Conservation (phyloP, 768 basidiomycete genomes). For the Boletus rubroflammeus region DNA sequence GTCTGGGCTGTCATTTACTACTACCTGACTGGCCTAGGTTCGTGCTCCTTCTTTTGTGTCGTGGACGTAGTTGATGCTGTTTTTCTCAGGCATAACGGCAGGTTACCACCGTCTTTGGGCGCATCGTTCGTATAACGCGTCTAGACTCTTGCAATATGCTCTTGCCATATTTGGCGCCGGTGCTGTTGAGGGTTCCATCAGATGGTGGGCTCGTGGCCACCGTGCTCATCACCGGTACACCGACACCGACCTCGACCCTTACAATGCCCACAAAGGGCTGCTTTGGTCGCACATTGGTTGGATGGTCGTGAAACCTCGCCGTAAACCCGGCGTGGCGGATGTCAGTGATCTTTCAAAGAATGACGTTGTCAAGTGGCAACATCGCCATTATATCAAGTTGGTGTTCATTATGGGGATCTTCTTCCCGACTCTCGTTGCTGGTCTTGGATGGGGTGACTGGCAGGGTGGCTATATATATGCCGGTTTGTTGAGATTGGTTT, state of each 20-base stretch:
- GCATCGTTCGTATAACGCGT: conserved; percentile 92
- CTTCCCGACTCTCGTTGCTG: conserved; percentile 75
- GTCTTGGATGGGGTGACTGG: conserved; percentile 82
- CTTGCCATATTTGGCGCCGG: conserved; percentile 86
- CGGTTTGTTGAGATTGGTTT: conserved; percentile 69
- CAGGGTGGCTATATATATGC: conserved; percentile 85
- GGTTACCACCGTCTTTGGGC: conserved; percentile 99
- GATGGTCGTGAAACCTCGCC: conserved; percentile 91
- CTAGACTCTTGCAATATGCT: conserved; percentile 76
- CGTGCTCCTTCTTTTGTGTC: conserved; percentile 38
- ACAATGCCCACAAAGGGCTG: conserved; percentile 88
- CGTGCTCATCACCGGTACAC: conserved; percentile 97
- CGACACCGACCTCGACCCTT: conserved; percentile 95
- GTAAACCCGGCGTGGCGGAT: conserved; percentile 87
- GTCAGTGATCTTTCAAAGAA: conserved; percentile 82
- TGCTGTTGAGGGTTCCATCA: conserved; percentile 94
- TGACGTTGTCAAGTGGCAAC: conserved; percentile 82
- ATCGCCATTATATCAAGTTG: conserved; percentile 69
- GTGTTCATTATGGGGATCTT: conserved; percentile 68
- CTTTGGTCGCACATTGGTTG: conserved; percentile 85
- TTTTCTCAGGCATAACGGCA: conserved; percentile 66
- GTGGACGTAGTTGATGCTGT: conserved; percentile 30
- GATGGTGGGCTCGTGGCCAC: conserved; percentile 99
- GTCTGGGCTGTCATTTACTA: conserved; percentile 68
- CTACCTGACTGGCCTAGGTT: conserved; percentile 79